Evolutionary conservation across 257 asterid genomes (phyloP), one percentile per base, ranked within the genome.

Genomic region (Fraxinus pennsylvanica): DNA sequence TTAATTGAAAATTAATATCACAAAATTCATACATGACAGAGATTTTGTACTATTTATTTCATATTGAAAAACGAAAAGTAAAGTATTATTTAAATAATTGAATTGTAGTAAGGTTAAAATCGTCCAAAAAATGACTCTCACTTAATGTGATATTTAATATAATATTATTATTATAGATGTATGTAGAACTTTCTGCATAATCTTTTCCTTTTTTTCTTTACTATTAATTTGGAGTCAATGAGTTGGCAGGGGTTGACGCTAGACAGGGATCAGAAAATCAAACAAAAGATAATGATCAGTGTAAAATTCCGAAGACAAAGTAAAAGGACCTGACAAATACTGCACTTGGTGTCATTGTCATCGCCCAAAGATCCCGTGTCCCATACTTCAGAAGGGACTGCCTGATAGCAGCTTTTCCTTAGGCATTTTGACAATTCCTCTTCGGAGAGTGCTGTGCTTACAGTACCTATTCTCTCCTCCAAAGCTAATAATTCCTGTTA

Each of bases 401-500:
- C 70, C 69, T 76, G 88, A 74, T 79, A 81, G 39, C 73, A 74
- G 79, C 84, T 82, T 77, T 54, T 81, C 74, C 27, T 84, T 47
- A 87, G 72, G 81, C 84, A 85, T 77, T 85, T 82, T 27, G 87
- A 67, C 80, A 87, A 57, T 47, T 81, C 84, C 59, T 87, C 90
- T 15, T 87, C 89, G 0, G 90, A 74, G 45, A 87, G 83, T 19
- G 89, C 90, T 13, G 90, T 87, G 81, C 90, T 85, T 38, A 87
- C 89, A 1, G 72, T 82, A 68, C 90, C 90, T 84, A 87, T 87
- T 75, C 83, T 82, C 39, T 87, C 90, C 81, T 79, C 90, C 17
- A 87, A 82, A 78, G 86, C 89, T 71, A 87, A 83, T 77, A 87
- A 81, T 76, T 87, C 90, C 90, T 87, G 78, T 76, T 71, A 21